These are phyloP conservation scores for Beauveria scarabaeidicola DNA, from an alignment of 2,329 filamentous ascomycete species.

Conservation along the genomic window DNA sequence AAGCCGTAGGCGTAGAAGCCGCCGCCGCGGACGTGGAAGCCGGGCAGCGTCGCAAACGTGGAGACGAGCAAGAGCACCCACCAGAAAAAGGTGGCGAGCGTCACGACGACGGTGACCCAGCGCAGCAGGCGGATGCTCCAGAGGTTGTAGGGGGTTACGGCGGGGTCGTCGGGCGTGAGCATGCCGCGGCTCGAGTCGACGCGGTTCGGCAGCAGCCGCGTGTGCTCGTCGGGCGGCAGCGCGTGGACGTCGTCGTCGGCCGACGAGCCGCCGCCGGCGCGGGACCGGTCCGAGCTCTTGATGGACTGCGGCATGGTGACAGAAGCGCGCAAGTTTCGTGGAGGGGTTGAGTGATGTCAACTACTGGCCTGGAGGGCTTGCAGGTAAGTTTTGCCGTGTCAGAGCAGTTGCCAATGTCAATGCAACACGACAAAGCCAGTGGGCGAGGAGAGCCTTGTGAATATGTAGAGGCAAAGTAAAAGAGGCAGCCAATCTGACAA, in stretches of 20 bases:
- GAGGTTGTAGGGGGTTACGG: slow-evolving; percentile 86
- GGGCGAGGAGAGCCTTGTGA: no score
- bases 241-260: slow-evolving; percentile 18
- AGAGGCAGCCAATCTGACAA: not conserved
- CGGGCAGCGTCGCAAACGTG: slow-evolving; percentile 82
- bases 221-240: slow-evolving; percentile 41
- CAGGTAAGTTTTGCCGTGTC: no score
- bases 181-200: slow-evolving; percentile 39
- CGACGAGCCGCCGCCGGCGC: not conserved
- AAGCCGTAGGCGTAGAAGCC: slow-evolving; percentile 86
- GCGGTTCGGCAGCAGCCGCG: slow-evolving; percentile 61
- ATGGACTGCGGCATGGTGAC: slow-evolving; percentile 1
- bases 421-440: no score
- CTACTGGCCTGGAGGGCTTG: no score
- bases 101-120: slow-evolving; percentile 68
- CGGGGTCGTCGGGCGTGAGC: slow-evolving; percentile 35
- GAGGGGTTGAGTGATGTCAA: no score
- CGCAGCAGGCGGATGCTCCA: slow-evolving; percentile 80
- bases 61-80: slow-evolving; percentile 86
- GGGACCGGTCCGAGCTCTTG: slow-evolving; percentile 1
- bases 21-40: slow-evolving; percentile 79
- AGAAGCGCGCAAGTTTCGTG: no score
- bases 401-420: no score
- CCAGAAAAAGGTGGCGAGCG: slow-evolving; percentile 75
- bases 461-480: not conserved